Evolutionary conservation across 495 filamentous ascomycete genomes (phyloP).

Genomic region (Aspergillus saccharolyticus): DNA sequence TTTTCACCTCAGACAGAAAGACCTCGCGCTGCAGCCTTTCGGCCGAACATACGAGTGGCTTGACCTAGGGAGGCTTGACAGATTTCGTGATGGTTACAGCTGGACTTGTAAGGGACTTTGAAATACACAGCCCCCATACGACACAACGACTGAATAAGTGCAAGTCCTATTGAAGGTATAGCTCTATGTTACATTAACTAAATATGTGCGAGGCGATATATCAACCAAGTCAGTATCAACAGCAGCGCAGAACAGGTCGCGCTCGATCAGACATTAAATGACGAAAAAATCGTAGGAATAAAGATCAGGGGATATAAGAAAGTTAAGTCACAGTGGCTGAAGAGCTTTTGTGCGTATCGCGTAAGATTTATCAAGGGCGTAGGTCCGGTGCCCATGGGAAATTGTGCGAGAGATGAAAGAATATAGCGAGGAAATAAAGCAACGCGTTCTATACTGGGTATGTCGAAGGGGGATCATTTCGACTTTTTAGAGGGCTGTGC

Average conservation of each 20-base stretch:
- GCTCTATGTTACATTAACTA: neutral
- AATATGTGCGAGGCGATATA: neutral
- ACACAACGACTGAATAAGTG: neutral
- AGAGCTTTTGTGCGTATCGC: neutral
- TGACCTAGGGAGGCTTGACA: too few relatives aligned
- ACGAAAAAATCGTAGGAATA: neutral
- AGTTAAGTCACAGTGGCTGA: neutral
- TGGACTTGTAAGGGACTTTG: too few relatives aligned
- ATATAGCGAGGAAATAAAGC: neutral
- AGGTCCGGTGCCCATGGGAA: neutral
- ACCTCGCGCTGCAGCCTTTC: too few relatives aligned
- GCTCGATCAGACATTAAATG: neutral
- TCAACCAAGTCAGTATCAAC: neutral
- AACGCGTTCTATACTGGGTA: constrained; percentile 4
- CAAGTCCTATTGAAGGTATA: neutral
- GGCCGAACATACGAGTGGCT: too few relatives aligned
- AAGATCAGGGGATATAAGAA: neutral
- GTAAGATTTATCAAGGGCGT: neutral
- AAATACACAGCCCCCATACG: too few relatives aligned
- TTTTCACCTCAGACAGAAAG: too few relatives aligned
- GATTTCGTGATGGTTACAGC: too few relatives aligned
- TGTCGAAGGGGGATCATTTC: neutral
- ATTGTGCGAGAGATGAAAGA: neutral
- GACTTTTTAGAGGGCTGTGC: constrained; percentile 27
- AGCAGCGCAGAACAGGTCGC: neutral